These are phyloP conservation scores for Saccharomycopsis selenospora DNA, from an alignment of 805 yeast species.

Conservation along the genomic window DNA sequence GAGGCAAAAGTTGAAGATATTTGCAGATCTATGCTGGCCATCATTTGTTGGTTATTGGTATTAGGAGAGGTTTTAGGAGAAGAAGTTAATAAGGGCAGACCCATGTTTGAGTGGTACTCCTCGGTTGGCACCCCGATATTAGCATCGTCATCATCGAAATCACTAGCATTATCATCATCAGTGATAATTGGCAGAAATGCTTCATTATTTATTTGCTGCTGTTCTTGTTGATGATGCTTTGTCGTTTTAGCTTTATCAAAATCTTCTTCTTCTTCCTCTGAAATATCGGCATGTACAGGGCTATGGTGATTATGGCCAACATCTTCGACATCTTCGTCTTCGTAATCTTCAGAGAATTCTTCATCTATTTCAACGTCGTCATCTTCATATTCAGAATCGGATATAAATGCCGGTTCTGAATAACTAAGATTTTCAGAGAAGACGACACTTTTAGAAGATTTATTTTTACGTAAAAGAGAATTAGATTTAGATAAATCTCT, in stretches of 20 bases:
- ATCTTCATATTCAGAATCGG: constrained; percentile 10
- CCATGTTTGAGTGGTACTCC: constrained; percentile 1
- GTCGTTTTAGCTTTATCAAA: neutral
- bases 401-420: constrained; percentile 15
- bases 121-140: constrained; percentile 1
- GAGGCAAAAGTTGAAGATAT: neutral
- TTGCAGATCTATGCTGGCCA: neutral
- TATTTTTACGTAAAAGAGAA: constrained; percentile 5
- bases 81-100: neutral
- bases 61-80: neutral
- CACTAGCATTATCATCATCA: neutral
- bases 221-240: neutral
- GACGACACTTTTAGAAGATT: constrained; percentile 12
- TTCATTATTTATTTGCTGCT: neutral
- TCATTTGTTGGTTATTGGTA: neutral
- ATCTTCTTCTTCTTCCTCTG: constrained; percentile 6
- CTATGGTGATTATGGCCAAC: constrained; percentile 1
- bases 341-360: constrained; percentile 6
- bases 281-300: too few species aligned
- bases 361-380: neutral
- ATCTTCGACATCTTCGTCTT: constrained; percentile 9
- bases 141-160: neutral
- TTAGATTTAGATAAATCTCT: constrained; percentile 24
- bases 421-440: constrained; percentile 16
- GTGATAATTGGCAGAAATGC: neutral